phyloP scores from a whole-genome alignment of 805 yeast species.

The Candida nanaspora region DNA sequence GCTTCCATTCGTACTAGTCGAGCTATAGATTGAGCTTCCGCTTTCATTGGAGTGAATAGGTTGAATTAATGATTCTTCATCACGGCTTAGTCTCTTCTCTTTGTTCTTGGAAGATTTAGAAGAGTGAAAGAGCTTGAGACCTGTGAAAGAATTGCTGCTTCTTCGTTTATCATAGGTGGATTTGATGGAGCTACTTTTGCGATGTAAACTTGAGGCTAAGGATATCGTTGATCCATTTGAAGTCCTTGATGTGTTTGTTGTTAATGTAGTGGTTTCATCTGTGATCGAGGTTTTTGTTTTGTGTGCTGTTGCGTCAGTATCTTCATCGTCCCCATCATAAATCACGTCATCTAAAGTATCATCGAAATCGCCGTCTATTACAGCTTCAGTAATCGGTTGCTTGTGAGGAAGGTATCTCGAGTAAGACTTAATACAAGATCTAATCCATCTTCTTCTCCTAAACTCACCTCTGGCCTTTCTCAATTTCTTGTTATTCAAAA shows the following conservation, averaged over 20 bases:
- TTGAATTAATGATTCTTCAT: not conserved
- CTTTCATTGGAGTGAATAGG: not conserved
- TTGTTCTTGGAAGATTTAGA: not conserved
- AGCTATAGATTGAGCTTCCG: not conserved
- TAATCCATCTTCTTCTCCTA: constrained; percentile 65
- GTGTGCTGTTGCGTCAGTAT: not conserved
- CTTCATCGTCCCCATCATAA: not conserved
- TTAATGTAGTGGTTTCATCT: not conserved
- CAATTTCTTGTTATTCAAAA: not conserved
- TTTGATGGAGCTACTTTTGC: not conserved
- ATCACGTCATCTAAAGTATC: not conserved
- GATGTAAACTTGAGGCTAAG: not conserved
- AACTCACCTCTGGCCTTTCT: constrained; percentile 29
- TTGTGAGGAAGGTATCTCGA: not conserved
- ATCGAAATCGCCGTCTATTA: not conserved
- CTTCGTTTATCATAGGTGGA: not conserved
- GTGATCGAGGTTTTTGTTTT: not conserved
- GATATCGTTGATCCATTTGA: too few species aligned
- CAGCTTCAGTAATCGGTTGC: not conserved
- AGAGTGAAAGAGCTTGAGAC: not conserved
- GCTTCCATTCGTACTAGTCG: not conserved
- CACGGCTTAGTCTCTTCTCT: not conserved
- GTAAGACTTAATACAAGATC: constrained; percentile 29
- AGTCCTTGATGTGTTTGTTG: too few species aligned
- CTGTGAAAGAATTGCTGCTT: not conserved